These are phyloP conservation scores for Candida rishiriensis DNA, from an alignment of 805 yeast genomes.

Conservation along the genomic window DNA sequence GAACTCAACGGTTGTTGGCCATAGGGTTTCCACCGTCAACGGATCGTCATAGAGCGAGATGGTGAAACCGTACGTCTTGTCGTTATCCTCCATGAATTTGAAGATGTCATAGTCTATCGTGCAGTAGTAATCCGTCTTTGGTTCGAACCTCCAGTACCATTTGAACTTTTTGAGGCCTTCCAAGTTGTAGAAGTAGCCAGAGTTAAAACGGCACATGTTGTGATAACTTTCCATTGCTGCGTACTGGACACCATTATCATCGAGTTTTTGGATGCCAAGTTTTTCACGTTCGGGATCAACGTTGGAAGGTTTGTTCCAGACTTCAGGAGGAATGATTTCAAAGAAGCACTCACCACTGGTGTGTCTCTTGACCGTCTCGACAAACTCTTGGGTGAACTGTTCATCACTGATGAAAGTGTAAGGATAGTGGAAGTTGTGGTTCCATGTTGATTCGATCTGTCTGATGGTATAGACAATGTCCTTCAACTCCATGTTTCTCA, in stretches of 20 bases:
- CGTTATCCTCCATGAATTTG: slow-evolving; percentile 64
- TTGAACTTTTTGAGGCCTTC: slow-evolving; percentile 56
- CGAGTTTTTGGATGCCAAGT: slow-evolving; percentile 35
- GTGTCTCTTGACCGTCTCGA: slow-evolving; percentile 41
- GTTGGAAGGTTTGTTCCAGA: slow-evolving; percentile 46
- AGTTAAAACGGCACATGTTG: slow-evolving; percentile 81
- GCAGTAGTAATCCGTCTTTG: slow-evolving; percentile 64
- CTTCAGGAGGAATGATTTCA: slow-evolving; percentile 46
- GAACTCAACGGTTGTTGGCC: slow-evolving; percentile 67
- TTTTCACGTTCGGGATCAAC: slow-evolving; percentile 38
- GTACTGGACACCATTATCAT: slow-evolving; percentile 48
- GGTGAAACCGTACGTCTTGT: slow-evolving; percentile 73
- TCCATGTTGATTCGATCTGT: slow-evolving; percentile 67
- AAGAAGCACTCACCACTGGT: slow-evolving; percentile 43
- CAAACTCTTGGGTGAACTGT: slow-evolving; percentile 75
- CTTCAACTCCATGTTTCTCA: slow-evolving; percentile 62
- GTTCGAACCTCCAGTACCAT: slow-evolving; percentile 83
- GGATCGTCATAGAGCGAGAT: slow-evolving; percentile 69
- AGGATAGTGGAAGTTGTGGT: slow-evolving; percentile 74
- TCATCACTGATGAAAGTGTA: slow-evolving; percentile 92
- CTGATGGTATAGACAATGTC: slow-evolving; percentile 52
- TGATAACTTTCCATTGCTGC: slow-evolving; percentile 63
- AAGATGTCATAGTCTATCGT: slow-evolving; percentile 73
- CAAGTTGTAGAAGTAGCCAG: slow-evolving; percentile 59
- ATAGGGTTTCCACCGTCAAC: slow-evolving; percentile 56